Evolutionary conservation across 129 eudicot species (phyloP).

Genomic region (Artemisia tridentata): DNA sequence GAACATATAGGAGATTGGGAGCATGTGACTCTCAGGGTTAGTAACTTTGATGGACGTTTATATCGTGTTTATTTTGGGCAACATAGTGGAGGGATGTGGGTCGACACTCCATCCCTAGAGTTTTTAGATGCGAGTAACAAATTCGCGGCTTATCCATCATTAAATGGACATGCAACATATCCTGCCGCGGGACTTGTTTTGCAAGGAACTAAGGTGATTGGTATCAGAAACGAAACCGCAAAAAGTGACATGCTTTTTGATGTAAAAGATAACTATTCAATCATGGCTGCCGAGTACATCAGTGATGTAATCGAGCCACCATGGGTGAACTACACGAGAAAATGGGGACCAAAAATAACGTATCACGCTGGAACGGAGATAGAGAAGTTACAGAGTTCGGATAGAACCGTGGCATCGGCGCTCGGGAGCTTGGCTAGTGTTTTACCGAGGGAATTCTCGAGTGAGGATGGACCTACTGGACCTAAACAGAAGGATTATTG

Average conservation of each 20-base stretch:
- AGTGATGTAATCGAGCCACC: constrained; percentile 38
- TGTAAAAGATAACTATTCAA: constrained; percentile 25
- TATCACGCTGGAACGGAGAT: constrained; percentile 34
- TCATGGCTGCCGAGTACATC: constrained; percentile 51
- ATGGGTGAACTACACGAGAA: constrained; percentile 49
- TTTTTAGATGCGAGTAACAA: constrained; percentile 37
- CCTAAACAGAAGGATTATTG: constrained; percentile 59
- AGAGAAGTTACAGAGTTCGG: constrained; percentile 25
- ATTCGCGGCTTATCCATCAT: constrained; percentile 49
- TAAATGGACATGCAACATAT: constrained; percentile 67
- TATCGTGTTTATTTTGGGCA: constrained; percentile 53
- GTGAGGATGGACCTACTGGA: constrained; percentile 63
- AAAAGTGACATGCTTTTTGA: constrained; percentile 34
- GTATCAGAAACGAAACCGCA: constrained; percentile 46
- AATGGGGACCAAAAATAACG: constrained; percentile 63
- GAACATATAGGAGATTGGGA: constrained; percentile 89
- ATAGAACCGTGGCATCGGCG: constrained; percentile 19
- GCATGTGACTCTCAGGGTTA: constrained; percentile 67
- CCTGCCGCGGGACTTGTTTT: constrained; percentile 35
- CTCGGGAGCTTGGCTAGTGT: constrained; percentile 33
- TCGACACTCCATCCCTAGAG: constrained; percentile 44
- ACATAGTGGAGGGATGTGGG: constrained; percentile 70
- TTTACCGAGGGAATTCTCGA: constrained; percentile 49
- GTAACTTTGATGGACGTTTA: constrained; percentile 63
- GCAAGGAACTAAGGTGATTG: constrained; percentile 43